Percentiles rank a stretch among this genome's conserved stretches.
Evolutionary conservation across 257 asterid genomes (phyloP).

Genomic region (Plantago ovata): DNA sequence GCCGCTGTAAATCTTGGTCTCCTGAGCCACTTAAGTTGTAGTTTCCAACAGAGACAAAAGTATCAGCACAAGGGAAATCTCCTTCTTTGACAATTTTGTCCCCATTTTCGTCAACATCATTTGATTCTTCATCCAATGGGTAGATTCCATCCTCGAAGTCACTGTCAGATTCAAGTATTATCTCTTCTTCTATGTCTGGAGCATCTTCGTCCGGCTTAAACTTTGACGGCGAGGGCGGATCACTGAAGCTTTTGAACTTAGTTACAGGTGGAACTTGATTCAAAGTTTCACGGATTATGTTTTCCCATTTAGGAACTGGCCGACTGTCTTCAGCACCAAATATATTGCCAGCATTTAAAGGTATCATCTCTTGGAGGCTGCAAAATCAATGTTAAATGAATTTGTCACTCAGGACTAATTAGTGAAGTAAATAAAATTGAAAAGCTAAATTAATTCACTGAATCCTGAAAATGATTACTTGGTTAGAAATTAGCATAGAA

Average conservation of each 20-base stretch:
- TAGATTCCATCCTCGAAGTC: constrained; percentile 69
- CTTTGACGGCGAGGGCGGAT: constrained; percentile 85
- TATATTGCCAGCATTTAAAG: constrained; percentile 88
- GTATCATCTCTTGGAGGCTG: constrained; percentile 95
- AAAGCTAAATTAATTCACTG: not conserved
- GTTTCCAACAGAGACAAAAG: constrained; percentile 19
- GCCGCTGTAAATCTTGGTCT: constrained; percentile 33
- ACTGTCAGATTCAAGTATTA: constrained; percentile 66
- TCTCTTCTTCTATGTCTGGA: constrained; percentile 56
- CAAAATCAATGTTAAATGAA: not conserved
- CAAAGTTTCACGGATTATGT: constrained; percentile 77
- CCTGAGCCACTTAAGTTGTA: constrained; percentile 17
- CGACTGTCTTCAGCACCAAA: constrained; percentile 92
- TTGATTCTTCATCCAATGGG: constrained; percentile 59
- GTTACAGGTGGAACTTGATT: constrained; percentile 49
- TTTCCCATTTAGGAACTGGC: constrained; percentile 86
- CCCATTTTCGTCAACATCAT: constrained; percentile 25
- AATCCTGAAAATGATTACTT: not conserved
- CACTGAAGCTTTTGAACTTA: constrained; percentile 74
- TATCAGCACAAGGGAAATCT: constrained; percentile 21
- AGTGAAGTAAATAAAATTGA: too few species aligned
- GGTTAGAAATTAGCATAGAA: not conserved
- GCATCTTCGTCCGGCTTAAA: constrained; percentile 73
- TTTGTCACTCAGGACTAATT: not conserved
- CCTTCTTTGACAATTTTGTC: constrained; percentile 23